Percentiles rank a stretch among this genome's conserved stretches.
Conservation (phyloP, 2,329 filamentous ascomycete species). For the Phaeophleospora eucalypticola region DNA sequence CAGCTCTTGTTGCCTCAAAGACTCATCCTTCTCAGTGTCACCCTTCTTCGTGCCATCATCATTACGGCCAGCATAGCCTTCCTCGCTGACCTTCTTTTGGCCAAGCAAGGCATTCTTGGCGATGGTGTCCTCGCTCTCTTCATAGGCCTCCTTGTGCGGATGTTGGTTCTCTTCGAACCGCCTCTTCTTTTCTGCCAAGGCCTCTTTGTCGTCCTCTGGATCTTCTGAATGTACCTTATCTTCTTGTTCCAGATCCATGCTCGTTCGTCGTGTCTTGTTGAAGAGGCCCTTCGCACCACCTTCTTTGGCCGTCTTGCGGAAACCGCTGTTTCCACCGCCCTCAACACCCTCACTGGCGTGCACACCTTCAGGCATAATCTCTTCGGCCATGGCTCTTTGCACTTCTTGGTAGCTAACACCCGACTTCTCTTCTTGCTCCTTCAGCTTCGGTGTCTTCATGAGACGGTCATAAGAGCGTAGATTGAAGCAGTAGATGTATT, state of each 20-base stretch:
- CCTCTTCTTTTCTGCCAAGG: slow-evolving; percentile 20
- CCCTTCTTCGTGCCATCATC: slow-evolving; percentile 18
- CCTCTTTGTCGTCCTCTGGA: slow-evolving; percentile 12
- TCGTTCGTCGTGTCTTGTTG: slow-evolving; percentile 34
- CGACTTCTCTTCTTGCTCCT: slow-evolving; percentile 71
- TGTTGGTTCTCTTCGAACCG: slow-evolving; percentile 21
- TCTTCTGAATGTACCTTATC: slow-evolving; percentile 19
- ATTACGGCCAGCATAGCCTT: slow-evolving; percentile 65
- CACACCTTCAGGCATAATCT: slow-evolving; percentile 74
- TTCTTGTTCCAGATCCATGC: slow-evolving; percentile 17
- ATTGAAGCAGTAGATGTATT: slow-evolving; percentile 93
- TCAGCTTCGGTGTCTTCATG: slow-evolving; percentile 71
- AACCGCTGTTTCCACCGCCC: slow-evolving; percentile 22
- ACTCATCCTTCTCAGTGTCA: slow-evolving; percentile 28
- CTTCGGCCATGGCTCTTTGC: slow-evolving; percentile 81
- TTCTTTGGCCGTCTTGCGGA: slow-evolving; percentile 32
- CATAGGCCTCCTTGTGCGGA: slow-evolving; percentile 28
- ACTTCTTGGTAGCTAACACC: slow-evolving; percentile 82
- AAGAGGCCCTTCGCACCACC: slow-evolving; percentile 21
- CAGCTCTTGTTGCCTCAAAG: slow-evolving; percentile 67
- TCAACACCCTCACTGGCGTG: slow-evolving; percentile 46
- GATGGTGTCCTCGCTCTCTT: slow-evolving; percentile 47
- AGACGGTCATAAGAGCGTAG: slow-evolving; percentile 87
- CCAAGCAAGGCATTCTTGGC: slow-evolving; percentile 81
- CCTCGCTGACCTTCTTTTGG: slow-evolving; percentile 59